These are phyloP conservation scores for Phytophthora idaei DNA, from an alignment of 352 stramenopile genomes.

Conservation along the genomic window DNA sequence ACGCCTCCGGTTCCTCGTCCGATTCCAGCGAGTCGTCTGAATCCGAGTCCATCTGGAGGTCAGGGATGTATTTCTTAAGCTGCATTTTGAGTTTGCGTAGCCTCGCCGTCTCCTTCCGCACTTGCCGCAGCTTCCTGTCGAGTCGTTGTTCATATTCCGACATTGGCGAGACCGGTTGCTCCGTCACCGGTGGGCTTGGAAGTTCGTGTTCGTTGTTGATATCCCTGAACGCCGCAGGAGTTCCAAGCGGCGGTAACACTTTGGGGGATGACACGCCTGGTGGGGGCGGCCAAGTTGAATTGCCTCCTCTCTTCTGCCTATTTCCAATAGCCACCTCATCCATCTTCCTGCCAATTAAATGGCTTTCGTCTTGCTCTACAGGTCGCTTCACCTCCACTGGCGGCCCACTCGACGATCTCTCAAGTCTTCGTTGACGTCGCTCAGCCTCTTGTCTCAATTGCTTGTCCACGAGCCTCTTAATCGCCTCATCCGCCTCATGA, in stretches of 20 bases:
- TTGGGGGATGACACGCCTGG: slow-evolving; percentile 29
- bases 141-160: slow-evolving; percentile 47
- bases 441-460: slow-evolving; percentile 43
- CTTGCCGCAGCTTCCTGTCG: slow-evolving; percentile 51
- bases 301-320: slow-evolving; percentile 23
- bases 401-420: slow-evolving; percentile 24
- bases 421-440: slow-evolving; percentile 25
- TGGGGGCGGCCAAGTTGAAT: slow-evolving; percentile 33
- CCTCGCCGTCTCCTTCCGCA: slow-evolving; percentile 47
- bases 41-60: slow-evolving; percentile 47
- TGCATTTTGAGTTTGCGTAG: slow-evolving; percentile 46
- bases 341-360: slow-evolving; percentile 18
- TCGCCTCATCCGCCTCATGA: slow-evolving; percentile 65
- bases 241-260: slow-evolving; percentile 33
- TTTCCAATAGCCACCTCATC: slow-evolving; percentile 21
- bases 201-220: background rate
- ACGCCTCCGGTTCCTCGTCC: slow-evolving; percentile 30
- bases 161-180: slow-evolving; percentile 29
- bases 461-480: slow-evolving; percentile 59
- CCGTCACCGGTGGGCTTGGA: background rate
- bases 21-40: slow-evolving; percentile 50
- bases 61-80: slow-evolving; percentile 57
- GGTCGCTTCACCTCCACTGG: slow-evolving; percentile 27
- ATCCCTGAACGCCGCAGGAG: slow-evolving; percentile 15
- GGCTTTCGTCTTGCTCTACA: slow-evolving; percentile 1